Evolutionary conservation across 306 rosid genomes (phyloP), one percentile per base, ranked within the genome.

Genomic region (Alnus glutinosa): DNA sequence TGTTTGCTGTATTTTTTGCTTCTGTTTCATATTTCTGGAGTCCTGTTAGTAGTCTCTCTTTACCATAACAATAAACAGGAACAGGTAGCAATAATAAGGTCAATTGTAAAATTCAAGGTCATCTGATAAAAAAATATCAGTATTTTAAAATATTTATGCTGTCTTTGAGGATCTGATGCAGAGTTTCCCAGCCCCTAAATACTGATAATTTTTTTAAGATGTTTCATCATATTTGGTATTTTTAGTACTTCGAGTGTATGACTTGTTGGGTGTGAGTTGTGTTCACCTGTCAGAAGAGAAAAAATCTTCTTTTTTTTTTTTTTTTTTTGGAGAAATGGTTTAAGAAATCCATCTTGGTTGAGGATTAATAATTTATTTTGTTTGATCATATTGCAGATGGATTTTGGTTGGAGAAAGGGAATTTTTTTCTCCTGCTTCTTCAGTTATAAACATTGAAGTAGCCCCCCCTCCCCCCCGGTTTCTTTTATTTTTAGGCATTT

Each of bases 371-470:
- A 46, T 46, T 13, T 55, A 51, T 67, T 76, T 16, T 55, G 52
- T 51, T 76, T 75, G 52, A 61, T 83, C 51, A 44, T 70, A 51
- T 70, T 80, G 78, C 77, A 58, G 83, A 81, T 84, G 82, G 72
- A 76, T 58, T 78, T 54, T 51, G 75, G 39, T 70, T 70, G 75
- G 69, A 18, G 78, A 84, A 58, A 28, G 68, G 69, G 61, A 78
- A 80, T 68, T 73, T 36, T 8, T 46, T 34, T 52, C 63, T 69
- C 18, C 82, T 78, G 76, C 57, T 47, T 66, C 52, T 82, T 75
- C 74, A 36, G 67, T 63, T 36, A 58, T 59, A 39, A 81, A 67
- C 68, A 59, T 71, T 85, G 75, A 87, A 84, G 83, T 79, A 79
- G 46, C 46, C 46, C 46, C 46, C 46, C 46, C 7, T 42, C 7